Conservation (phyloP, 2,329 filamentous ascomycete genomes). For the Xylariaceae sp. region DNA sequence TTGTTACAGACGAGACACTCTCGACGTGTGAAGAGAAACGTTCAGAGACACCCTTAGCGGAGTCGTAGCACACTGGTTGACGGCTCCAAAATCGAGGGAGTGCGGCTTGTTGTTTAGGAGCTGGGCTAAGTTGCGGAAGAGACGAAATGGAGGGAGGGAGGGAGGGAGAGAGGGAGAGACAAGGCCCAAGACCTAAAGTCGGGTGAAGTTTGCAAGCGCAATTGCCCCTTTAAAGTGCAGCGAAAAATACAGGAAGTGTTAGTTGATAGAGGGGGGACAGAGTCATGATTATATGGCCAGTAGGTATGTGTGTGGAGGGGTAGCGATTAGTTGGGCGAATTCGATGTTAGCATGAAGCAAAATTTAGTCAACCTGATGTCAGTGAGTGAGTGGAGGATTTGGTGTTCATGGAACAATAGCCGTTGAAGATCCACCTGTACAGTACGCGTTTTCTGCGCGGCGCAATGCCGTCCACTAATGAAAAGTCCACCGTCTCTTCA, state of each 20-base stretch:
- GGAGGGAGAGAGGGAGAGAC: background rate
- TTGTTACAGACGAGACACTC: background rate
- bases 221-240: background rate
- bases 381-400: conserved; percentile 14
- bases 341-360: conserved; percentile 1
- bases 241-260: background rate
- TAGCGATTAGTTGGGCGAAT: background rate
- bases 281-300: background rate
- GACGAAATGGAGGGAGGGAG: background rate
- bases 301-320: background rate
- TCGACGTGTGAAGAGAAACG: background rate
- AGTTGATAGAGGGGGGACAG: background rate
- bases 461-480: no score
- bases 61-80: no score
- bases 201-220: background rate
- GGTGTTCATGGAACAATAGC: background rate
- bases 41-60: no score
- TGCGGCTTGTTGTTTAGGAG: no score
- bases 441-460: no score
- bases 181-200: background rate
- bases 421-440: background rate
- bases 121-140: no score
- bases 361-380: conserved; percentile 28
- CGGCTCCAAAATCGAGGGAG: no score
- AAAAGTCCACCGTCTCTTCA: no score